These are phyloP conservation scores for Thielaviopsis euricoi DNA, from an alignment of 2,329 filamentous ascomycete genomes.

Conservation along the genomic window DNA sequence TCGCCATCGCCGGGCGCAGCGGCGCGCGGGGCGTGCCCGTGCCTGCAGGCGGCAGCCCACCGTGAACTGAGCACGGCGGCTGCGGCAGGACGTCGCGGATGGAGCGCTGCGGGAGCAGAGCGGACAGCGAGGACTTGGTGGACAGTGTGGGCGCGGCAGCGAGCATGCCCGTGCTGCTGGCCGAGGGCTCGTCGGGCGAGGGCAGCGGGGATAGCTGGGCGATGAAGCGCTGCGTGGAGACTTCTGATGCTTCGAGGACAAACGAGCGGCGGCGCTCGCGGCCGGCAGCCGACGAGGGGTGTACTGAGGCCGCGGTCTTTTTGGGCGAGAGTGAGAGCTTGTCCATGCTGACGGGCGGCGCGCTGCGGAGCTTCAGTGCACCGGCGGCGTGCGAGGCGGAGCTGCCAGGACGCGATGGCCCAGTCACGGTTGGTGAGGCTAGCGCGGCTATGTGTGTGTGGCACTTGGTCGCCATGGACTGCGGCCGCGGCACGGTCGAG, in stretches of 20 bases:
- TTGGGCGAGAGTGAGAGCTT: constrained; percentile 3
- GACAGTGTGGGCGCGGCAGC: background rate
- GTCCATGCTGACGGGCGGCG: constrained; percentile 12
- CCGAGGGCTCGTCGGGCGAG: background rate
- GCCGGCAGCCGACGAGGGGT: background rate
- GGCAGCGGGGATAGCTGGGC: background rate
- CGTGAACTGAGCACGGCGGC: constrained; percentile 1
- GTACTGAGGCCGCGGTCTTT: background rate
- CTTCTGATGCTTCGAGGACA: constrained; percentile 7
- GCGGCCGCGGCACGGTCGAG: background rate
- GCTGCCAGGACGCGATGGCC: too few relatives aligned
- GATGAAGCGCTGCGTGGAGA: background rate
- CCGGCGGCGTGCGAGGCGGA: background rate
- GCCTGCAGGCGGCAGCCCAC: constrained; percentile 1
- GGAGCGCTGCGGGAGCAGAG: constrained; percentile 1
- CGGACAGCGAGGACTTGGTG: constrained; percentile 4
- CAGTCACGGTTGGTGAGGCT: constrained; percentile 4
- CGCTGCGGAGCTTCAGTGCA: constrained; percentile 9
- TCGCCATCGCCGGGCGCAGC: background rate
- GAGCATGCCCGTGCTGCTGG: background rate
- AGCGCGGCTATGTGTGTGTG: constrained; percentile 4
- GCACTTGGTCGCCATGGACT: background rate
- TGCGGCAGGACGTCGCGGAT: background rate
- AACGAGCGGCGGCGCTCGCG: constrained; percentile 3
- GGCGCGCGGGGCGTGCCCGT: too few relatives aligned